Evolutionary conservation across 192 early-diverging fungal genomes (phyloP).

Genomic region (Rhizoclosmatium sp.): DNA sequence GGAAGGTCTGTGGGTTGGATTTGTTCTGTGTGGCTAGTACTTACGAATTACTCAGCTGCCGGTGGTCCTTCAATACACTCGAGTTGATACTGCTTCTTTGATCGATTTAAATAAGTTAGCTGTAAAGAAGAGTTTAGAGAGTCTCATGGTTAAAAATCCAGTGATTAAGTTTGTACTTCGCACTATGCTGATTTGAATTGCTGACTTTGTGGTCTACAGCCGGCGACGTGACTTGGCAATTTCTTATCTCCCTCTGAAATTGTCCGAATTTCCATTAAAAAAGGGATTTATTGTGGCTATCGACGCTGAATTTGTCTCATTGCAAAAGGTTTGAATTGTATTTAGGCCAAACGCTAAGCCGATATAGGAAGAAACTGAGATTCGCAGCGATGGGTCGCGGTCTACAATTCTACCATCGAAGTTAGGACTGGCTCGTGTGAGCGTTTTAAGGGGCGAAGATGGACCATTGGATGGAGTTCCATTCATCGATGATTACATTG

Average conservation of each 20-base stretch:
- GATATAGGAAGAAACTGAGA: constrained; percentile 85
- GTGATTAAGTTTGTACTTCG: constrained; percentile 63
- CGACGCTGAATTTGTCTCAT: constrained; percentile 96
- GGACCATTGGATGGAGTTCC: constrained; percentile 77
- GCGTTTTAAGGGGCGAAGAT: constrained; percentile 82
- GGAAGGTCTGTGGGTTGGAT: constrained; percentile 51
- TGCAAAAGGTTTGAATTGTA: constrained; percentile 55
- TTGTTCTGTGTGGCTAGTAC: constrained; percentile 5
- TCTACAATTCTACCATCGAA: constrained; percentile 81
- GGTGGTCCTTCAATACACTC: constrained; percentile 72
- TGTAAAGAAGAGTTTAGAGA: constrained; percentile 51
- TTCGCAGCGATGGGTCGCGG: constrained; percentile 91
- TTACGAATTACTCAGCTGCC: constrained; percentile 57
- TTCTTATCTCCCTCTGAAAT: constrained; percentile 57
- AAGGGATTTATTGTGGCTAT: constrained; percentile 79
- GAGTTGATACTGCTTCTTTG: constrained; percentile 60
- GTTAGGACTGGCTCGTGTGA: constrained; percentile 87
- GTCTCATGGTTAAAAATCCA: constrained; percentile 66
- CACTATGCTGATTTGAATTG: neutral
- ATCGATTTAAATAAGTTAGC: constrained; percentile 57
- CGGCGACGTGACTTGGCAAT: constrained; percentile 52
- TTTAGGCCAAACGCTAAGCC: neutral
- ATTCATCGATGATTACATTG: constrained; percentile 98
- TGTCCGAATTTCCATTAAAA: constrained; percentile 66
- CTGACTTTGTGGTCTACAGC: constrained; percentile 33